Evolutionary conservation across 2,329 filamentous ascomycete genomes (phyloP), one percentile per base, ranked within the genome.

Genomic region (Scedosporium boydii): DNA sequence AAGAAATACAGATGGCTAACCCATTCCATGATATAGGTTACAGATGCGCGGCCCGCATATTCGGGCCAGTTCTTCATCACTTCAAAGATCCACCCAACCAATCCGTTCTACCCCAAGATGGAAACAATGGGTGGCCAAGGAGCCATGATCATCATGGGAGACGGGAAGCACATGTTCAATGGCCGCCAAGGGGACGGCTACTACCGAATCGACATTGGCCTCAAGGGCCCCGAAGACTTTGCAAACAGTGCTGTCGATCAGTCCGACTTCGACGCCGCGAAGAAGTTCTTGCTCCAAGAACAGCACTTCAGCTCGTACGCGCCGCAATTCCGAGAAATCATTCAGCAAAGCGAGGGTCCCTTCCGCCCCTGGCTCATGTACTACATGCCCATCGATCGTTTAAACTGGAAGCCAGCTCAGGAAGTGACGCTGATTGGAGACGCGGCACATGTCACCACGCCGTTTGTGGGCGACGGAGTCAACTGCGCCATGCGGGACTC

Each of bases 401-500:
- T 76, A 53, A 69, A 67, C 2, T 87, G 82, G 82, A 63, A 74
- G 51, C 74, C 79, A 55, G 72, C 71, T 16, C 69, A 71, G 4
- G 82, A 82, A 0, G 68, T 81, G 5, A 85, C 84, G 0, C 67
- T 85, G 16, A 74, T 87, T 27, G 85, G 85, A 5, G 83, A 87
- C 66, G 82, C 84, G 0, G 84, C 84, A 6, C 83, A 87, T 69
- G 67, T 85, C 26, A 84, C 84, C 81, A 78, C 79, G 0, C 81
- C 81, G 0, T 83, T 80, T 65, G 80, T 80, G 1, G 84, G 84
- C 4, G 83, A 84, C 63, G 84, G 84, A 1, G 83, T 86, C 34
- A 87, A 87, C 67, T 72, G 79, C 21, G 82, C 77, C 1, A 77
- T 87, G 69, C 74, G 78, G 56, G 84, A 87, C 68, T 78, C 82